phyloP scores from a whole-genome alignment of 2,329 filamentous ascomycete genomes.

The Ophiostoma australiae region DNA sequence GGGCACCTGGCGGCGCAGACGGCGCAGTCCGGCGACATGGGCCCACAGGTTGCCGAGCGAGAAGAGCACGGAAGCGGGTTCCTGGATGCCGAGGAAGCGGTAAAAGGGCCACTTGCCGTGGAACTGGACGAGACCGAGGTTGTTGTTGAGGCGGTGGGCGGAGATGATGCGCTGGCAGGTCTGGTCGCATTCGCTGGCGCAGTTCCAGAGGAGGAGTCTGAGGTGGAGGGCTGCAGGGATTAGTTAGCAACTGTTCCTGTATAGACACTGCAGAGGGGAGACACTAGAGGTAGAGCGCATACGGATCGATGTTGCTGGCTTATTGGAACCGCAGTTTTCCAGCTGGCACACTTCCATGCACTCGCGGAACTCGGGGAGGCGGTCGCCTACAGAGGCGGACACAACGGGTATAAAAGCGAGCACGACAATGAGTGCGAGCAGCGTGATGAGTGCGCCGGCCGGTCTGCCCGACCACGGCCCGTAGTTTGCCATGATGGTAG shows the following conservation, averaged over 20 bases:
- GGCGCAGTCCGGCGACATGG: slow-evolving; percentile 70
- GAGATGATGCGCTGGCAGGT: slow-evolving; percentile 94
- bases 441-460: slow-evolving; percentile 15
- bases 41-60: slow-evolving; percentile 86
- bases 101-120: slow-evolving; percentile 98
- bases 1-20: slow-evolving; percentile 66
- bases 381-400: slow-evolving; percentile 74
- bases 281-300: slow-evolving; percentile 36
- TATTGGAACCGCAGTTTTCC: slow-evolving; percentile 70
- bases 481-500: background rate
- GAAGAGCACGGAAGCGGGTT: slow-evolving; percentile 90
- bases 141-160: slow-evolving; percentile 58
- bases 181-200: slow-evolving; percentile 93
- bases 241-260: background rate
- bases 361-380: slow-evolving; percentile 77
- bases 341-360: slow-evolving; percentile 77
- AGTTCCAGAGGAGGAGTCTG: slow-evolving; percentile 86
- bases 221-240: slow-evolving; percentile 64
- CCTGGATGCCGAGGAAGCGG: slow-evolving; percentile 86
- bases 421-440: slow-evolving; percentile 18
- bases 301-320: slow-evolving; percentile 62
- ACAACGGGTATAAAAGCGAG: slow-evolving; percentile 41
- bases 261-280: background rate
- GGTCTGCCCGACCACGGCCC: slow-evolving; percentile 7
- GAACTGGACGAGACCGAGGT: slow-evolving; percentile 76